phyloP scores from a whole-genome alignment of 139 green algal species.

The Closterium sp. region DNA sequence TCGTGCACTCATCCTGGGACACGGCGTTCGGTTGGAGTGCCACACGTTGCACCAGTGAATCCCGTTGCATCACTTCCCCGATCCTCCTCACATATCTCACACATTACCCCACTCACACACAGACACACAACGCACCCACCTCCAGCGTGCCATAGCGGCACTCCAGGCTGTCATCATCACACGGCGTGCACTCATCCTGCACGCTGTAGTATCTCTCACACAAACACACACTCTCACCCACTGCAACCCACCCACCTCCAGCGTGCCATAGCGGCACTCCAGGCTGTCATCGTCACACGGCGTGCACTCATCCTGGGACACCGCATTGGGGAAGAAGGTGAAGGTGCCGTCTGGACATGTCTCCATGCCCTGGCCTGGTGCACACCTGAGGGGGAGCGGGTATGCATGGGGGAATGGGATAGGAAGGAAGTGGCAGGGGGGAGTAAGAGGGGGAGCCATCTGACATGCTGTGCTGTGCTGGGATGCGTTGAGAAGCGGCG shows the following conservation, averaged over 20 bases:
- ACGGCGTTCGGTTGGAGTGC: too few relatives aligned
- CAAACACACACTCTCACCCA: too few relatives aligned
- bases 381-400: not conserved
- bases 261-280: not conserved
- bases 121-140: not conserved
- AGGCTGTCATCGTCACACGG: conserved; percentile 1
- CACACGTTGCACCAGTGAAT: too few relatives aligned
- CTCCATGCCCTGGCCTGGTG: not conserved
- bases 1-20: not conserved
- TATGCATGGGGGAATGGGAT: not conserved
- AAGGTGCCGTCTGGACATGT: not conserved
- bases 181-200: not conserved
- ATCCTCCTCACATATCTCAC: too few relatives aligned
- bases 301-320: not conserved
- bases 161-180: not conserved
- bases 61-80: too few relatives aligned
- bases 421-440: too few relatives aligned
- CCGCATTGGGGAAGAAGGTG: not conserved
- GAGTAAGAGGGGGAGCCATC: too few relatives aligned
- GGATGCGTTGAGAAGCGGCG: too few relatives aligned
- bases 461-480: too few relatives aligned
- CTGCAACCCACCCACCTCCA: not conserved
- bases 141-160: not conserved
- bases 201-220: too few relatives aligned
- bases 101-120: too few relatives aligned